Evolutionary conservation across 495 filamentous ascomycete species (phyloP), one percentile per base, ranked within the genome.

Genomic region (Aspergillus ostianus): DNA sequence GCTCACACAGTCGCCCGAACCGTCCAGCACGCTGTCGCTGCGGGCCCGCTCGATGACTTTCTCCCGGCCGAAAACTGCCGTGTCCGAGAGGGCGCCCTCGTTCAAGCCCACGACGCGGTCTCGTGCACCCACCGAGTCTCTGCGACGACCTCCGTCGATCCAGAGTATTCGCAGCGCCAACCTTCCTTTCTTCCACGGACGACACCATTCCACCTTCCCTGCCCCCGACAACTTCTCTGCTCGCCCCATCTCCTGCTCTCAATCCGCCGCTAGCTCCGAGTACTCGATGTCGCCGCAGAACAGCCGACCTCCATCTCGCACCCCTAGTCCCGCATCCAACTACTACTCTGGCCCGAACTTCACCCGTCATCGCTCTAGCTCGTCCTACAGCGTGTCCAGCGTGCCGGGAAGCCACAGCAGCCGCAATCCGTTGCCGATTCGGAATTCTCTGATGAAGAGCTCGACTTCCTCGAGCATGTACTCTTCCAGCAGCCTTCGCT

Each of bases 381-480:
- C 72, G 2, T 53, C 58, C 21, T 66, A 66, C 59, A 74, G 67
- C 56, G 59, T 65, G 10, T 67, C 69, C n/a, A 72, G 68, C 51
- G 21, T 59, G 23, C 54, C 65, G 0, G 48, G 19, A 13, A 29
- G 30, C 17, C 50, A 46, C n/a, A 26, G 20, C n/a, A 64, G 64
- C 7, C 69, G 69, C 21, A 64, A 71, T 2, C 72, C 68, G 0
- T 20, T 67, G 3, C 66, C 69, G 46, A 64, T 69, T 53, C 71
- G 69, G 19, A 62, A 61, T 9, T 71, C 70, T 52, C 60, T 73
- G 0, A 61, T 72, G 27, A 73, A 73, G 32, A 66, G 72, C 32
- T 74, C 84, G 6, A 88, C 88, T 2, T 82, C 86, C 0, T 90
- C 87, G 18, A 93, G 86, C 80, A 89, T 90, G 49, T 82, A 83